A percentile compares a stretch with the other conserved stretches of the same genome.
Evolutionary conservation across 306 rosid genomes (phyloP).

Genomic region (Cicer judaicum): DNA sequence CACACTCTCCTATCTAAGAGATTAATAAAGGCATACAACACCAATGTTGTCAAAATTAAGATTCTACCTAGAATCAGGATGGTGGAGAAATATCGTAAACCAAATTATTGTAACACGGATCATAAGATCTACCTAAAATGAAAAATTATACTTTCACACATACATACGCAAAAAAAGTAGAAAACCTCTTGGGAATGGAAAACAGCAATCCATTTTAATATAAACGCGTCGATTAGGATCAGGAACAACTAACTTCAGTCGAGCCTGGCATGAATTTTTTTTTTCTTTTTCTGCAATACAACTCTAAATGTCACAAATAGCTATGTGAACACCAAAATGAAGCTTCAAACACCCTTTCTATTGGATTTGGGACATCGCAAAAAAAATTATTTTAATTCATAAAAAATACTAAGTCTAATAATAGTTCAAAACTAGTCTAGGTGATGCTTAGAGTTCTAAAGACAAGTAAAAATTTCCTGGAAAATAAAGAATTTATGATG

Average conservation of each 20-base stretch:
- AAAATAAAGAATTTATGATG: background rate
- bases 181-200: background rate
- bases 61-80: background rate
- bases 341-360: background rate
- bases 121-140: background rate
- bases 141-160: background rate
- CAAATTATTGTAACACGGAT: background rate
- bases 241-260: background rate
- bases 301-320: background rate
- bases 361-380: background rate
- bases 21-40: background rate
- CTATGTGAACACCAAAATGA: background rate
- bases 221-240: background rate
- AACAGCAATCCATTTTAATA: slow-evolving; percentile 6
- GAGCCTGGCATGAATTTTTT: background rate
- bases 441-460: background rate
- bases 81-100: background rate
- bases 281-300: background rate
- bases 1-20: background rate
- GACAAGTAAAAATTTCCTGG: background rate
- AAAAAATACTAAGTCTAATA: background rate
- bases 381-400: background rate
- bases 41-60: background rate
- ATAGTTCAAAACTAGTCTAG: background rate
- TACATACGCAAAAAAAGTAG: background rate